Evolutionary conservation across 257 asterid genomes (phyloP), one percentile per base, ranked within the genome.

Genomic region (Apocynum venetum): DNA sequence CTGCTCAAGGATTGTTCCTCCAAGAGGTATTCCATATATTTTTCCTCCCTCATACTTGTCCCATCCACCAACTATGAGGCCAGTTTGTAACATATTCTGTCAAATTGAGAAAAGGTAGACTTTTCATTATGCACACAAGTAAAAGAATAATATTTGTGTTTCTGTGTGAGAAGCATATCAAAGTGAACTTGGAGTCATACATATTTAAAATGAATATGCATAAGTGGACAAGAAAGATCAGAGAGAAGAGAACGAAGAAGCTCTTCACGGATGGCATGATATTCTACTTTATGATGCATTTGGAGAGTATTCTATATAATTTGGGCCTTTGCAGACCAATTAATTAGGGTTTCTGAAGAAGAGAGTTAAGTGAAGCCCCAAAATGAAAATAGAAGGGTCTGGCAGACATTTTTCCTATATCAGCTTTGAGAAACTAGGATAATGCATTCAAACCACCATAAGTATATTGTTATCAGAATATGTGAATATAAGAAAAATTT

Each of bases 51-150:
- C 96, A 46, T 96, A 91, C 82, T 93, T 96, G 83, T 96, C 99
- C 99, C 99, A 96, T 65, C 99, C 99, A 73, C 99, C 98, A 76
- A 96, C 93, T 73, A 96, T 96, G 78, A 96, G 83, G 69, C 99
- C 98, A 78, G 99, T 94, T 91, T 93, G 98, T 66, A 96, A 87
- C 94, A 85, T 88, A 81, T 86, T 87, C 99, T 96, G 89, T 75
- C 76, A 79, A 77, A 79, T 78, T 53, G 73, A 77, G 51, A 71
- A 78, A 52, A 48, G 6, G 41, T 53, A 49, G 14, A 38, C 31
- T 19, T 68, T 66, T 68, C 53, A 43, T 68, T 68, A 7, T 14
- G 0, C 31, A 41, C 19, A 19, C 15, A 2, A 9, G 6, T 31
- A 38, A 52, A 52, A 72, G n/a, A 49, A 72, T 6, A 72, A 25